Evolutionary conservation across 2,329 filamentous ascomycete species (phyloP), one percentile per base, ranked within the genome.

Genomic region (Lizonia empirigonia): DNA sequence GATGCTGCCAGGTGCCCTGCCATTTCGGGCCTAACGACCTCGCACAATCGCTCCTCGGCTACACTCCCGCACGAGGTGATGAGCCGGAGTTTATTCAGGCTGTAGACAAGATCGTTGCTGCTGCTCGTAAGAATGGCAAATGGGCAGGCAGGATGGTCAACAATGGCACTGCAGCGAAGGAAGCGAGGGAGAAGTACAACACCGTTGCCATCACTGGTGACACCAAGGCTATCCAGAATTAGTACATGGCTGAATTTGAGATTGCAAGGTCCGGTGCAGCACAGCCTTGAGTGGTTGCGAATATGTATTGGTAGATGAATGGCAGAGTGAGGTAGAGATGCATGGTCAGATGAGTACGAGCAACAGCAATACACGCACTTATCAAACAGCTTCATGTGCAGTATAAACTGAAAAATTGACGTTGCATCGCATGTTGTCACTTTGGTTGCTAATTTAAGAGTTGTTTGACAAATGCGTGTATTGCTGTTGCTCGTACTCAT

Each of bases 61-160:
- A 86, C 55, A 82, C 81, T 1, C 80, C 80, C 38, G 81, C 88
- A 60, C 71, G 68, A 19, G 77, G 77, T 0, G 74, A 80, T 40
- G 78, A 83, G 56, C 79, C 80, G 0, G 80, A 85, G 52, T 78
- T 89, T 52, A 74, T 82, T 24, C 75, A 76, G 26, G 86, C 86
- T 15, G 82, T 89, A 18, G 54, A 66, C 15, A 63, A 57, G 49
- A 66, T 64, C 19, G 74, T 85, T 8, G 74, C 75, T 10, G 85
- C 86, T 2, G 80, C 83, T 3, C 76, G 78, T 42, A 80, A 78
- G 54, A 80, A 86, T 9, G 85, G 85, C 16, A 89, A 88, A 73
- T 87, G 86, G 75, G 80, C 80, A 5, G 87, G 83, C 0, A 73
- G 78, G 2, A 73, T 82, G 71, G 73, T 76, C 1, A 79, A 80